Base-by-base conservation (phyloP, 257 asterid species). In the Nicotiana knightiana region DNA sequence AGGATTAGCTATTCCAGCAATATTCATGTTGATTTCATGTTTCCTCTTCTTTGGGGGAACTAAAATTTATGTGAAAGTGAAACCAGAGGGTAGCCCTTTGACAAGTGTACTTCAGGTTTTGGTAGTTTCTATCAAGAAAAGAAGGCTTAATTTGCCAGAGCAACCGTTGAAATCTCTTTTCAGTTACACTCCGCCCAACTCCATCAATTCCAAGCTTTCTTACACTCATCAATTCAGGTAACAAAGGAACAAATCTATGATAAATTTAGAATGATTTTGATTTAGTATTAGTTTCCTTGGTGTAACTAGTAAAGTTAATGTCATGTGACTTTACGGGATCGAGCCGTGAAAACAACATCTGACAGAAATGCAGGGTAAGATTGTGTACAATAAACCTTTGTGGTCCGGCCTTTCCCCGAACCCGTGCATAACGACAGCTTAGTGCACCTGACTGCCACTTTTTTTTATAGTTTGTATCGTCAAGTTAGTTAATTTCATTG, bases 81-180 rank as follows among this genome's bases (percentile, higher is more conserved):
- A 46, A 91, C 98, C 98, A 28, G 93, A 92, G 77, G 97, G 97
- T 1, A 94, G 98, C 62, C 96, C 97, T 6, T 32, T 94, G 78
- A 88, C 88, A 0, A 87, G 92, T n/a, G 46, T 91, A 32, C 85
- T 57, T 6, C 98, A 89, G 82, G 97, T 94, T 10, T 6, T 81
- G 54, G 91, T 83, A 3, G 95, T 80, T 57, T 90, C 97, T 3
- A 37, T 79, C 30, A 92, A 82, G 90, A 94, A 92, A 86, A 85
- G 97, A 92, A 67, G 35, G 81, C 21, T 94, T 70, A 63, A 80
- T 71, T 24, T 77, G 84, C 97, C 96, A 9, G 85, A 84, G 3
- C 85, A 86, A 73, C 98, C 93, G 0, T 84, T 87, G 88, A 10
- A 81, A 1, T 46, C 55, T 9, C 85, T 93, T 0, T 89, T 87